Conservation (phyloP, 1,284 basidiomycete species). For the Sporisorium sorghi region DNA sequence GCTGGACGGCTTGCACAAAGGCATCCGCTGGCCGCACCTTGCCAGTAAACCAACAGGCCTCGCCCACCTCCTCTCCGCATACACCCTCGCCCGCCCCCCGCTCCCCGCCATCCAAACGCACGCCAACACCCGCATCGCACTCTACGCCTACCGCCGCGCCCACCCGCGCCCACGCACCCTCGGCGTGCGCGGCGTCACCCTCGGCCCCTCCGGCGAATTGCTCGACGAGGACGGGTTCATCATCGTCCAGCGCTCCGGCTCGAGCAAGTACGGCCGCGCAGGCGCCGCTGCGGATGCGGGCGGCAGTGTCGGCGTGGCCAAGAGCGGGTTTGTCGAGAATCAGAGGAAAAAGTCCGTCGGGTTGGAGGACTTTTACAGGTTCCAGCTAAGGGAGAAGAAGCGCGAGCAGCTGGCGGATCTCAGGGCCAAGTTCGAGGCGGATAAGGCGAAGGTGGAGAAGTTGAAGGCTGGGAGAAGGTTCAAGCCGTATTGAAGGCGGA, state of each 20-base stretch:
- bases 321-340: slow-evolving; percentile 31
- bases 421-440: slow-evolving; percentile 63
- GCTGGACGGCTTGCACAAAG: slow-evolving; percentile 25
- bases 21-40: slow-evolving; percentile 23
- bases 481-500: slow-evolving; percentile 52
- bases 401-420: slow-evolving; percentile 62
- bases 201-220: slow-evolving; percentile 64
- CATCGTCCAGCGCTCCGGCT: slow-evolving; percentile 61
- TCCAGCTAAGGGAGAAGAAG: slow-evolving; percentile 65
- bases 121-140: slow-evolving; percentile 53
- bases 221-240: slow-evolving; percentile 67
- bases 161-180: slow-evolving; percentile 56
- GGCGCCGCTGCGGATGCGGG: slow-evolving; percentile 30
- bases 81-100: slow-evolving; percentile 47
- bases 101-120: slow-evolving; percentile 44
- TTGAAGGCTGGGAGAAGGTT: slow-evolving; percentile 62
- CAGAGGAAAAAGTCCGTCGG: slow-evolving; percentile 58
- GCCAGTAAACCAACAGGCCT: slow-evolving; percentile 48
- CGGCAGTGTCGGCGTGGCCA: slow-evolving; percentile 39
- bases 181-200: slow-evolving; percentile 60
- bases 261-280: slow-evolving; percentile 59
- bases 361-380: slow-evolving; percentile 65
- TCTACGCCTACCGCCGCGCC: slow-evolving; percentile 55
- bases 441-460: slow-evolving; percentile 61
- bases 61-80: slow-evolving; percentile 42